Percentiles rank a stretch among this genome's conserved stretches.
phyloP scores from a whole-genome alignment of 257 asterid genomes.

The Solanum piurae region DNA sequence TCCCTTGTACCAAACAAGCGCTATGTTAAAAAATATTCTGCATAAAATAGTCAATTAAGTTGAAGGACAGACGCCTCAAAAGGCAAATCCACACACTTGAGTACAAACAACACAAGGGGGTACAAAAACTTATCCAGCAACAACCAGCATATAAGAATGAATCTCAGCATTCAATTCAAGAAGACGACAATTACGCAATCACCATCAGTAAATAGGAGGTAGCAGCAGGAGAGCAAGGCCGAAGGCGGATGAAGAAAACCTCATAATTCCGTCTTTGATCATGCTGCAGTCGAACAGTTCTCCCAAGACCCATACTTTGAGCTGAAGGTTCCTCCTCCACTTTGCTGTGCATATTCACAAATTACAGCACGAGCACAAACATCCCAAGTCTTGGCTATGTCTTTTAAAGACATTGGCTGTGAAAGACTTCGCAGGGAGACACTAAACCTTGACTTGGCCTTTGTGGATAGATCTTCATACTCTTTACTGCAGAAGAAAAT shows the following conservation, averaged over 20 bases:
- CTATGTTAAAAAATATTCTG: not conserved
- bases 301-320: constrained; percentile 74
- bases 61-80: not conserved
- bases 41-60: not conserved
- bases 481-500: constrained; percentile 36
- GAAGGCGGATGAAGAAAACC: not conserved
- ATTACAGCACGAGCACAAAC: constrained; percentile 57
- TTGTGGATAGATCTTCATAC: constrained; percentile 63
- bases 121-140: not conserved
- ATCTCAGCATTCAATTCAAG: not conserved
- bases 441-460: constrained; percentile 58
- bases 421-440: constrained; percentile 57
- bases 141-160: not conserved
- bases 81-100: not conserved
- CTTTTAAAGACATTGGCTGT: constrained; percentile 63
- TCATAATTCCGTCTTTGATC: not conserved
- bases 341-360: constrained; percentile 54
- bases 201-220: not conserved
- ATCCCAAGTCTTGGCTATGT: constrained; percentile 75
- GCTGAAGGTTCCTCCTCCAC: constrained; percentile 81
- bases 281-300: constrained; percentile 44
- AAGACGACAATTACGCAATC: not conserved
- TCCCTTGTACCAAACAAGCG: not conserved
- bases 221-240: not conserved
- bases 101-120: not conserved